phyloP scores from a whole-genome alignment of 139 green algal species.

The Chlamydomonas applanata region DNA sequence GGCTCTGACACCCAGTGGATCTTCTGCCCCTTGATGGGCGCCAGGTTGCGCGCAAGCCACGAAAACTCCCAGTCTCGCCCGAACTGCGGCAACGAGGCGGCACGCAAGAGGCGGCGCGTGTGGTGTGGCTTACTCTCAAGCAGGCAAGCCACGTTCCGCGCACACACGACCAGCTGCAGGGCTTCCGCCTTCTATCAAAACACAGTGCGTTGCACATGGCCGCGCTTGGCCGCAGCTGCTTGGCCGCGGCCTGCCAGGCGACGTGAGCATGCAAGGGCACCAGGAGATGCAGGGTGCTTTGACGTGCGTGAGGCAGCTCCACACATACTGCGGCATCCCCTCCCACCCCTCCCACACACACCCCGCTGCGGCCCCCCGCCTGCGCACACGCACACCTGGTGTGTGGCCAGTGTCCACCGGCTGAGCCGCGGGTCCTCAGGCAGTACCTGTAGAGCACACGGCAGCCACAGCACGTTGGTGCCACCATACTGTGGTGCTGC shows the following conservation, averaged over 20 bases:
- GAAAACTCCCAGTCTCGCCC: conserved; percentile 79
- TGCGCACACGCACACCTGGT: conserved; percentile 45
- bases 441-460: conserved; percentile 43
- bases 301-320: background rate
- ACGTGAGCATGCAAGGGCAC: conserved; percentile 19
- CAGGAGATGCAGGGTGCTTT: background rate
- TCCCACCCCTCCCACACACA: too few relatives aligned
- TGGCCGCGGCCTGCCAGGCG: too few relatives aligned
- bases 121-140: background rate
- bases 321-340: background rate
- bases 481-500: too few relatives aligned
- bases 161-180: background rate
- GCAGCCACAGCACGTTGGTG: too few relatives aligned
- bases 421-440: conserved; percentile 67
- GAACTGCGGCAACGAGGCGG: conserved; percentile 22
- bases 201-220: too few relatives aligned
- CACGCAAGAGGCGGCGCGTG: background rate
- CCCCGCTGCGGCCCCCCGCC: too few relatives aligned
- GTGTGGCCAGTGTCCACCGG: conserved; percentile 79
- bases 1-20: conserved; percentile 86
- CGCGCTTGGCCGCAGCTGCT: too few relatives aligned
- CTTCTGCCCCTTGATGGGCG: conserved; percentile 78
- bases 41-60: conserved; percentile 83
- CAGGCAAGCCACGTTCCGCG: background rate
- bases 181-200: conserved; percentile 38